Evolutionary conservation across 2,329 filamentous ascomycete species (phyloP), one percentile per base, ranked within the genome.

Genomic region (Ustulina deusta): DNA sequence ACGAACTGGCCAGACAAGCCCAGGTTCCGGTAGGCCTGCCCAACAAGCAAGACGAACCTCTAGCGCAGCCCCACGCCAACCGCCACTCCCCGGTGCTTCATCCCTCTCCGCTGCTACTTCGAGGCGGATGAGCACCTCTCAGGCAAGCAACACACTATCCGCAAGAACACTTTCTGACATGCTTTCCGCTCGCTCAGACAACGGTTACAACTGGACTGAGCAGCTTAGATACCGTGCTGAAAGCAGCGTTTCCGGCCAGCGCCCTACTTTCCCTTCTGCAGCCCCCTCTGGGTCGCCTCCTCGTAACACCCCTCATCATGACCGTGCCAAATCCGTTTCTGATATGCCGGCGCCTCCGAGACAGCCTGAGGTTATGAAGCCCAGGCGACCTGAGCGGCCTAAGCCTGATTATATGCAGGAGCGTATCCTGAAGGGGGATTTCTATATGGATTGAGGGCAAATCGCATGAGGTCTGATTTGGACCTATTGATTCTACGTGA

Each of bases 191-290:
- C 87, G 86, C 81, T 82, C 88, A 94, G 92, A 93, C 86, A 93
- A 96, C 86, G 93, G 93, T 80, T 97, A 97, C 87, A 97, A 97
- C 83, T 97, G 95, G 92, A 93, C 93, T 78, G 95, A 97, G 84
- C 94, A 97, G 84, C 89, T 97, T 85, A 93, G 94, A 81, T 91
- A 90, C 77, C 92, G 94, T 79, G 94, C 94, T 75, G 93, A 97
- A 83, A 94, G 93, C 81, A 91, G 89, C 75, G 86, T 90, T 66
- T 81, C 86, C 49, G 85, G 84, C 73, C 79, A 84, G 57, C 85
- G 88, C 65, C 82, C 88, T 52, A 86, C 85, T 54, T 86, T 89
- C 74, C 85, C 84, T 63, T 83, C 83, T 20, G 75, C 77, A 52
- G 64, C 58, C 68, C 72, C 79, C 48, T 75, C 79, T 62, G 76